Conservation (phyloP, 1,284 basidiomycete genomes). For the Irpex sp. region DNA sequence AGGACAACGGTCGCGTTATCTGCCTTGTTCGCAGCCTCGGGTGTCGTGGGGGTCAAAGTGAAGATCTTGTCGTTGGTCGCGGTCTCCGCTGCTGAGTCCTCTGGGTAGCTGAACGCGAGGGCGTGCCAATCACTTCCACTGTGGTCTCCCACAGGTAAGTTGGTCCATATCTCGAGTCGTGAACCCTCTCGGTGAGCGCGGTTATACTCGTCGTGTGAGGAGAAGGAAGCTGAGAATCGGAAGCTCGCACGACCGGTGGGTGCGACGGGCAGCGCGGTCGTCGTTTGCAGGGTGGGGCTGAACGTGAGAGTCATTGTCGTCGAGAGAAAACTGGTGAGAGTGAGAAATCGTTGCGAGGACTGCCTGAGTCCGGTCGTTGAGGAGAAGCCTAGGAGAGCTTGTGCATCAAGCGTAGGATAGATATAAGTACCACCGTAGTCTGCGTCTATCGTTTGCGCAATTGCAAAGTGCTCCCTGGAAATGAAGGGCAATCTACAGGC, state of each 20-base stretch:
- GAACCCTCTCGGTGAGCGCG: slow-evolving; percentile 20
- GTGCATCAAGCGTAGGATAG: background rate
- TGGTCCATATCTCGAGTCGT: slow-evolving; percentile 28
- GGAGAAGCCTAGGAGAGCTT: background rate
- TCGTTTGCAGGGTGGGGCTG: slow-evolving; percentile 10
- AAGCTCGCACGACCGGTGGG: slow-evolving; percentile 14
- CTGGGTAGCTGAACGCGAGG: slow-evolving; percentile 16
- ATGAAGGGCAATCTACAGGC: background rate
- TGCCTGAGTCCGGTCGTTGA: slow-evolving; percentile 16
- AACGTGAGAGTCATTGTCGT: slow-evolving; percentile 13
- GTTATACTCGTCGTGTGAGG: slow-evolving; percentile 19
- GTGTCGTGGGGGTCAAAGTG: background rate
- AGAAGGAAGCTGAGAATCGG: slow-evolving; percentile 25
- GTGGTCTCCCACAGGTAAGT: slow-evolving; percentile 19
- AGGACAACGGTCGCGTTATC: slow-evolving; percentile 8
- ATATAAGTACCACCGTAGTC: background rate
- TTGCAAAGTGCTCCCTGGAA: background rate
- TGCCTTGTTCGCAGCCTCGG: background rate
- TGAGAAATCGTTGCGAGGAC: slow-evolving; percentile 7
- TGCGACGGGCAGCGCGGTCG: slow-evolving; percentile 9
- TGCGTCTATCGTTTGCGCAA: background rate
- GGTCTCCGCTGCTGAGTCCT: slow-evolving; percentile 3
- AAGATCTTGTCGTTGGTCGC: background rate
- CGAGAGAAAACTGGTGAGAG: background rate
- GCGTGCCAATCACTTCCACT: slow-evolving; percentile 23